Base-by-base conservation (phyloP, 2,329 filamentous ascomycete species). In the Berkeleyomyces rouxiae region DNA sequence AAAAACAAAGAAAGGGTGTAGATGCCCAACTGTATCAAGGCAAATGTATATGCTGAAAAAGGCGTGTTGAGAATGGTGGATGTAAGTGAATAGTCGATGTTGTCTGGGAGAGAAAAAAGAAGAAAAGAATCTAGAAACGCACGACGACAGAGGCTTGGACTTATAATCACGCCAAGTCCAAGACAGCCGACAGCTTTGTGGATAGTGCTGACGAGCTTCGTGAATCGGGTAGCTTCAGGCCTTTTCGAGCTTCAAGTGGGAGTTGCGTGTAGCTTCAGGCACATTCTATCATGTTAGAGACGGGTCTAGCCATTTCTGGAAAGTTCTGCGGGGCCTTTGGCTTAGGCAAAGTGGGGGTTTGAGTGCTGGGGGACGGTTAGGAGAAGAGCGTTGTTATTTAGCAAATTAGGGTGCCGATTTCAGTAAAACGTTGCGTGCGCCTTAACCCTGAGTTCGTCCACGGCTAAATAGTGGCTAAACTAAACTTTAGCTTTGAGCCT, bases 261-360 rank as follows among this genome's bases (percentile, higher is more conserved):
- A 62, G 57, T 36, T 58, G 39, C 63, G 42, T 43, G 57, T 53
- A 61, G 63, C 61, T 65, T 65, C 63, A 33, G 57, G 59, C 31
- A 36, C 33, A 49, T 42, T 59, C 42, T 51, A 43, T 65, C 61
- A 65, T 65, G 60, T 65, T 61, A 61, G 40, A 39, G 60, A 61
- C 7, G 7, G 23, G 55, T 55, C 61, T 61, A 63, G 63, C 63
- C 61, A 61, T 59, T 65, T 65, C 63, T 65, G 60, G 63, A 47
- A 37, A 46, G 16, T 62, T 65, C 63, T 57, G 63, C 58, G 61
- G 43, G 57, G 58, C 11, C 57, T 13, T 36, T 40, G 31, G 43
- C 60, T 60, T 60, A 5, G 61, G 57, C 23, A 43, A 44, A 31
- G 59, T 37, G 49, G 63, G 63, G 61, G 16, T 63, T 53, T 55